A percentile compares a stretch with the other conserved stretches of the same genome.
These are phyloP conservation scores for Fimicolochytrium jonesii DNA, from an alignment of 192 early-diverging fungal genomes.

Conservation along the genomic window DNA sequence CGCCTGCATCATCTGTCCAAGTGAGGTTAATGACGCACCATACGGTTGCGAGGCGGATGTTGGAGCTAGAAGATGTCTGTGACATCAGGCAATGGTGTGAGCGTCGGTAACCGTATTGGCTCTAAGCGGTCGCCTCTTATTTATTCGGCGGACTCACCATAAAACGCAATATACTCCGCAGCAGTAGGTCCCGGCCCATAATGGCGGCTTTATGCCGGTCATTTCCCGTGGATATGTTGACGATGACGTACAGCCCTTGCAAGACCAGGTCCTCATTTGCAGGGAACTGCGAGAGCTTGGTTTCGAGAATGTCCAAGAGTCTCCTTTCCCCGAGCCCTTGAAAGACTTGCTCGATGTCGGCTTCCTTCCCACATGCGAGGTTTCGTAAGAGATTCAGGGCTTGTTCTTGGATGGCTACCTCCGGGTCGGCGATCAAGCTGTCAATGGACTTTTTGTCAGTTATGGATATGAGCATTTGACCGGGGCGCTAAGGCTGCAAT, in stretches of 20 bases:
- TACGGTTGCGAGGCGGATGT: conserved; percentile 58
- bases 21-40: conserved; percentile 78
- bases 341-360: conserved; percentile 66
- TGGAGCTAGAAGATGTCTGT: no score
- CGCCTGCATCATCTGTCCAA: conserved; percentile 53
- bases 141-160: conserved; percentile 39
- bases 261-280: conserved; percentile 6
- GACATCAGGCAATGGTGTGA: no score
- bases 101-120: no score
- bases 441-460: background rate
- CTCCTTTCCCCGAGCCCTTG: conserved; percentile 59
- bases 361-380: conserved; percentile 53
- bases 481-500: no score
- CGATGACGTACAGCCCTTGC: conserved; percentile 64
- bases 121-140: no score
- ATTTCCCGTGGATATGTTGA: conserved; percentile 65
- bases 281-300: conserved; percentile 40
- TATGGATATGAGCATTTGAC: background rate
- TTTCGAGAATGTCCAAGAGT: conserved; percentile 61
- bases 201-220: conserved; percentile 60
- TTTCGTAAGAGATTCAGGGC: conserved; percentile 71
- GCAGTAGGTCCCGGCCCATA: conserved; percentile 39
- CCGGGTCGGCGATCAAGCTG: conserved; percentile 57
- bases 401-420: conserved; percentile 68
- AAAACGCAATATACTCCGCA: conserved; percentile 24